A percentile compares a stretch with the other conserved stretches of the same genome.
Conservation (phyloP, 2,329 filamentous ascomycete species). For the Colletotrichum neosansevieriae region DNA sequence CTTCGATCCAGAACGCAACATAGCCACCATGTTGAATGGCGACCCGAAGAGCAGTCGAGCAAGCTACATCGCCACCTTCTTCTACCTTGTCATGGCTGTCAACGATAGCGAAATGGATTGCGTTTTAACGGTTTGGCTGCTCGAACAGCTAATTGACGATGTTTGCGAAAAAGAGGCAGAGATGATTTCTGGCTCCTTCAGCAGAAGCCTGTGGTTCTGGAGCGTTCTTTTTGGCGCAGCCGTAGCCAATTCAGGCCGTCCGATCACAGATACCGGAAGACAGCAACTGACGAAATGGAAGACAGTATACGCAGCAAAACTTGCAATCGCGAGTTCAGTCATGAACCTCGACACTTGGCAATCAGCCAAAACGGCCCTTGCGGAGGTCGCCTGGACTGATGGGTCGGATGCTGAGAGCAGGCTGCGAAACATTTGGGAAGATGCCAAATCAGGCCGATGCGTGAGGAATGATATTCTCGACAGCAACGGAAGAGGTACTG, state of each 20-base stretch:
- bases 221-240: slow-evolving; percentile 60
- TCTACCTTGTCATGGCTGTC: slow-evolving; percentile 60
- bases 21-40: slow-evolving; percentile 50
- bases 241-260: slow-evolving; percentile 53
- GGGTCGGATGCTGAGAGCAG: slow-evolving; percentile 55
- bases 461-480: neutral
- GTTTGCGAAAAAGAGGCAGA: slow-evolving; percentile 55
- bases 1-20: slow-evolving; percentile 49
- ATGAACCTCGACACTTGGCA: slow-evolving; percentile 55
- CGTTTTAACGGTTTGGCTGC: slow-evolving; percentile 58
- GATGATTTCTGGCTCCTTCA: slow-evolving; percentile 56
- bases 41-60: slow-evolving; percentile 55
- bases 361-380: slow-evolving; percentile 51
- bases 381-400: slow-evolving; percentile 55
- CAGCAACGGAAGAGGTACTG: neutral
- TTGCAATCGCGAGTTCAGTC: slow-evolving; percentile 53
- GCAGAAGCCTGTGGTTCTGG: slow-evolving; percentile 59
- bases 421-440: slow-evolving; percentile 56
- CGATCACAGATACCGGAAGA: slow-evolving; percentile 51
- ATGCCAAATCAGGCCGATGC: slow-evolving; percentile 48
- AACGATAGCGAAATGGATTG: slow-evolving; percentile 56
- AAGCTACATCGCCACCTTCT: slow-evolving; percentile 60
- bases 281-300: slow-evolving; percentile 54
- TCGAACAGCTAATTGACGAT: slow-evolving; percentile 59
- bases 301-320: slow-evolving; percentile 55